Evolutionary conservation across 2,329 filamentous ascomycete species (phyloP), one percentile per base, ranked within the genome.

Genomic region (Amauroascus verrucosus): DNA sequence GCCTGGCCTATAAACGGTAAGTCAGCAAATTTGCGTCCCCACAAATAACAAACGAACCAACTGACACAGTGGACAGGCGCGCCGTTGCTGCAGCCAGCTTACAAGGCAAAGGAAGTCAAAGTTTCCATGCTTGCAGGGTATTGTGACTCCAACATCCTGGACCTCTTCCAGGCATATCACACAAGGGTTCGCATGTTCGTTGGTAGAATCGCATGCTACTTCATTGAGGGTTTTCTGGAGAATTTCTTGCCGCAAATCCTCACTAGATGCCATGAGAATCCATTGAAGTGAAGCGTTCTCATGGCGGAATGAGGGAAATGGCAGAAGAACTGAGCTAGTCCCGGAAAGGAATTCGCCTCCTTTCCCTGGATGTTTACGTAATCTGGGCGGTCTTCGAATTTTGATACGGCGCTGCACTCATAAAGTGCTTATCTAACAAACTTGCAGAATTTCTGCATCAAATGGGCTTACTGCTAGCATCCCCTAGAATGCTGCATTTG

Each of bases 51-150:
- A 32, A 11, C 2, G 6, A 30, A n/a, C 3, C 8, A 6, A 48
- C 73, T 38, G 83, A 79, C 90, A 97, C 50, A 96, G 75, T 16
- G 91, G 90, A 63, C 90, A 96, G 46, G 75, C 78, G 0, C 83
- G 75, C 8, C 80, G 79, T 58, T 85, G 75, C 60, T 88, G 78
- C 4, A 95, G 74, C 90, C 91, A 96, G 69, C 78, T 89, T 20
- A 84, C 71, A 5, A 95, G 78, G 67, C 90, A 97, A 11, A 88
- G 67, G 64, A 89, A 94, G 73, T 96, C 89, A 66, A 94, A 95
- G 60, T 83, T 81, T 54, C 75, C 71, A 72, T 97, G 90, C 40
- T 80, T 77, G 73, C 90, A 97, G 6, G 90, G 89, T 18, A 78
- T 72, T 6, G 86, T 80, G 48, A 84, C 75, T 58, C 86, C 88